phyloP scores from a whole-genome alignment of 2,329 filamentous ascomycete species.

The Metarhizium album region DNA sequence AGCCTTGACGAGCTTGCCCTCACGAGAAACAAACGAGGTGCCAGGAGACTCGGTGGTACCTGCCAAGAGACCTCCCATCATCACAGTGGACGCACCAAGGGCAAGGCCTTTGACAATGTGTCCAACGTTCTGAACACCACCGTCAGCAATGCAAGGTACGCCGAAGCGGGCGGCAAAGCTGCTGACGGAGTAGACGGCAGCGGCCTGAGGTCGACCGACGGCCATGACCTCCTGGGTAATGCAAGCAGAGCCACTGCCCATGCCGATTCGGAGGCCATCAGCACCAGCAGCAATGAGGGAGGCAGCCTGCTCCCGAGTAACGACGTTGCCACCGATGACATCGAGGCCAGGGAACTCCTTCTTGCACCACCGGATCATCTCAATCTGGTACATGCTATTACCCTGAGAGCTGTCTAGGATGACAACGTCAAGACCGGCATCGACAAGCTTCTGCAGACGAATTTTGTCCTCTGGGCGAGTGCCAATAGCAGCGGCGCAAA shows the following conservation, averaged over 20 bases:
- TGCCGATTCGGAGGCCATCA: slow-evolving; percentile 94
- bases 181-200: slow-evolving; percentile 82
- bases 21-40: slow-evolving; percentile 89
- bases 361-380: slow-evolving; percentile 98
- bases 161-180: slow-evolving; percentile 86
- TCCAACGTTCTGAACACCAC: slow-evolving; percentile 95
- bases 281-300: slow-evolving; percentile 84
- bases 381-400: slow-evolving; percentile 96
- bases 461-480: slow-evolving; percentile 88
- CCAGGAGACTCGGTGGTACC: slow-evolving; percentile 97
- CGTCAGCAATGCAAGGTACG: slow-evolving; percentile 95
- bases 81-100: slow-evolving; percentile 87
- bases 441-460: slow-evolving; percentile 76
- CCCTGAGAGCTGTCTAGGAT: slow-evolving; percentile 94
- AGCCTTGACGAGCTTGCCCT: slow-evolving; percentile 97
- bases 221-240: slow-evolving; percentile 99
- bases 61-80: slow-evolving; percentile 98
- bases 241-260: slow-evolving; percentile 96
- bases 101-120: slow-evolving; percentile 98
- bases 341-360: slow-evolving; percentile 73
- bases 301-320: slow-evolving; percentile 93
- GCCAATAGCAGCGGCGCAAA: slow-evolving; percentile 89
- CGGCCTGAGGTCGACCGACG: slow-evolving; percentile 90
- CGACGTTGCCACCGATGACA: slow-evolving; percentile 96
- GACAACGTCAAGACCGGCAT: slow-evolving; percentile 91